Percentiles rank a stretch among this genome's conserved stretches.
Evolutionary conservation across 345 rosid genomes (phyloP).

Genomic region (Balakata baccata): DNA sequence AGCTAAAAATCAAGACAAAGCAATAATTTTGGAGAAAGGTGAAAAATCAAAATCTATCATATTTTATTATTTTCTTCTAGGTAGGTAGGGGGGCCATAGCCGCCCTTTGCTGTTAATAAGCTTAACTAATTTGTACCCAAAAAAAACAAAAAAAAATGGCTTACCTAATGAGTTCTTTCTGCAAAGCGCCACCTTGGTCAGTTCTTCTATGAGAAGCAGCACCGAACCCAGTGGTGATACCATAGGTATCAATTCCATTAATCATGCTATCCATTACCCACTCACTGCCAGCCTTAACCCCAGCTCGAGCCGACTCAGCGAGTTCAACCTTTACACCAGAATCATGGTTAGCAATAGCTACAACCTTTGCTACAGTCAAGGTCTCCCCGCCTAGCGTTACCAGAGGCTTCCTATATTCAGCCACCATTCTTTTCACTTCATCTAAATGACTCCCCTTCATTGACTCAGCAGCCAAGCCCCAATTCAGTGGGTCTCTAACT

Average conservation of each 20-base stretch:
- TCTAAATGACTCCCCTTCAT: conserved; percentile 81
- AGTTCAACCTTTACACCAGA: conserved; percentile 19
- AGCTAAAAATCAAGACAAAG: too few species aligned
- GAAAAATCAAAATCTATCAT: too few species aligned
- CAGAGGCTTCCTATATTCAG: conserved; percentile 52
- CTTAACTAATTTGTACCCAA: too few species aligned
- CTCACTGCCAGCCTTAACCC: conserved; percentile 31
- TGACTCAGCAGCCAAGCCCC: conserved; percentile 69
- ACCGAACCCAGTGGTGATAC: conserved; percentile 31
- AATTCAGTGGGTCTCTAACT: conserved; percentile 57
- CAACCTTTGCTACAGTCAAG: conserved; percentile 78
- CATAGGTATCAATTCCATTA: conserved; percentile 29
- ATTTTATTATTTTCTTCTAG: too few species aligned
- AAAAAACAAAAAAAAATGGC: too few species aligned
- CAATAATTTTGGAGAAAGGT: too few species aligned
- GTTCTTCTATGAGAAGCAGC: conserved; percentile 35
- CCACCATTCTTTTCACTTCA: conserved; percentile 75
- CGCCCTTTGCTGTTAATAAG: too few species aligned
- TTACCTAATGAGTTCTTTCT: conserved; percentile 30
- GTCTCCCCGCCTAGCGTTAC: conserved; percentile 68
- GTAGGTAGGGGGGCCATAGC: too few species aligned
- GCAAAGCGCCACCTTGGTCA: conserved; percentile 26
- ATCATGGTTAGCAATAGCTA: conserved; percentile 38
- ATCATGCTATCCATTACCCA: conserved; percentile 32
- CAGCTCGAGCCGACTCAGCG: conserved; percentile 22